Evolutionary conservation across 768 basidiomycete genomes (phyloP), one percentile per base, ranked within the genome.

Genomic region (Serendipita vermifera): DNA sequence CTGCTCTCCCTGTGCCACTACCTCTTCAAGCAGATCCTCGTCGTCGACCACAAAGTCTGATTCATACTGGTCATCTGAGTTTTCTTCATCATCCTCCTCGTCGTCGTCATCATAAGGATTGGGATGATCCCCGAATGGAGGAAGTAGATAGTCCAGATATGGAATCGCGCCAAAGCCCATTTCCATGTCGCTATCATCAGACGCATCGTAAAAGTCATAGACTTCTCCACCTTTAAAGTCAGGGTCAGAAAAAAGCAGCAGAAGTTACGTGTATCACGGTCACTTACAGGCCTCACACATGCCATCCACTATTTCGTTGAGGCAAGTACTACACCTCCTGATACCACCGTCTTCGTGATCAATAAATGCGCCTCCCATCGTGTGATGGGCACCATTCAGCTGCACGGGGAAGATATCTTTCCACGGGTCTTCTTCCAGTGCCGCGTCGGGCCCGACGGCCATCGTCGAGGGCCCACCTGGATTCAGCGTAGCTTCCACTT

Each of bases 261-360:
- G n/a, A n/a, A n/a, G n/a, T n/a, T n/a, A n/a, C n/a, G n/a, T n/a
- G n/a, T n/a, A n/a, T n/a, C n/a, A n/a, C n/a, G n/a, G n/a, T n/a
- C 84, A 74, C 27, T 75, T 71, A 61, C 87, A 89, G 9, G 64
- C 63, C 3, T 79, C 74, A 63, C 87, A 90, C 20, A 73, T 64
- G 1, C 83, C 83, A 58, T 73, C 79, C 77, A 75, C 79, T 59
- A 90, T 83, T 68, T 90, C 87, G 63, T 88, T 80, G 73, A 81
- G 75, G 60, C 86, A 89, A 38, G 81, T 80, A 14, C 79, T 63
- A 64, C 87, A 90, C 15, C 87, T 76, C 63, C 79, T 82, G n/a
- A 89, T 73, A 1, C 81, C 83, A 9, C 81, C 84, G 58, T 88
- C 87, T 60, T 87, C 85, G 6, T 71, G 72, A 63, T 89, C 87